Conservation (phyloP, 1,284 basidiomycete species). For the Xerocomus minutiporus region DNA sequence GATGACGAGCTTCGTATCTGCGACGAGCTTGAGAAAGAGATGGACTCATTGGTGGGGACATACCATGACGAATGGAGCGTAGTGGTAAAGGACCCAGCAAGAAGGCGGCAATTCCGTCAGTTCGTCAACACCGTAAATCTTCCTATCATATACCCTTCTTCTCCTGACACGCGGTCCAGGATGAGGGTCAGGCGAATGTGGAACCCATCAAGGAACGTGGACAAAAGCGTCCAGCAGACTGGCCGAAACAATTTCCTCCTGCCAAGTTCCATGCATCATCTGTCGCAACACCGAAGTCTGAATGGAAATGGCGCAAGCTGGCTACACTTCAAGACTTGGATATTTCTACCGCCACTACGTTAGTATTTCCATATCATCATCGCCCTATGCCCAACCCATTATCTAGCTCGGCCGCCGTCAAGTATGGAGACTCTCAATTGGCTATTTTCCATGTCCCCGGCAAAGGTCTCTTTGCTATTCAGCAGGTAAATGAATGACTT, state of each 20-base stretch:
- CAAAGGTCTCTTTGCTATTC: constrained; percentile 61
- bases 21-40: constrained; percentile 64
- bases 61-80: constrained; percentile 72
- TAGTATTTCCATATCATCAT: constrained; percentile 16
- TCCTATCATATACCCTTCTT: background rate
- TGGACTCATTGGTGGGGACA: constrained; percentile 62
- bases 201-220: constrained; percentile 62
- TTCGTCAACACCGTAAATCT: constrained; percentile 58
- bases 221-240: constrained; percentile 65
- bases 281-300: constrained; percentile 40
- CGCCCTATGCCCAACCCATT: background rate
- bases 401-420: constrained; percentile 46
- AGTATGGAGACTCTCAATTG: constrained; percentile 69
- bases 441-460: constrained; percentile 61
- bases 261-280: constrained; percentile 43
- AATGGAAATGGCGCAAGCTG: constrained; percentile 61
- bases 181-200: constrained; percentile 47
- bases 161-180: constrained; percentile 32
- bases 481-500: constrained; percentile 44
- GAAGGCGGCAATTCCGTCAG: constrained; percentile 58
- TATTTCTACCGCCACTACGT: constrained; percentile 49
- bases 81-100: constrained; percentile 51
- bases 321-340: constrained; percentile 51
- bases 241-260: constrained; percentile 56
- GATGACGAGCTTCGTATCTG: constrained; percentile 79